Evolutionary conservation across 495 filamentous ascomycete genomes (phyloP).

Genomic region (Viridothelium virens): DNA sequence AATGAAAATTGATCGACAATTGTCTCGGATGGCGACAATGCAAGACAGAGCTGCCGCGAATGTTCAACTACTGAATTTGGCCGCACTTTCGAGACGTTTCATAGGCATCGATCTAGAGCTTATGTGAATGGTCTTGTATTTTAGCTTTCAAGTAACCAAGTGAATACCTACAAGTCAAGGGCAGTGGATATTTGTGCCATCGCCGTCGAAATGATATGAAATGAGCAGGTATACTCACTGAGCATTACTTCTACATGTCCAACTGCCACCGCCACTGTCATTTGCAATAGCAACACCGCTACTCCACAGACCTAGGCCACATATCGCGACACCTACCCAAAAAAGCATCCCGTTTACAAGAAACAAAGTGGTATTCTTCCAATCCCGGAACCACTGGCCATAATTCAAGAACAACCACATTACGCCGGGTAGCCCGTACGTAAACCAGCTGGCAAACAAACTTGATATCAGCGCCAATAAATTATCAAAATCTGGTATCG

Average conservation of each 20-base stretch:
- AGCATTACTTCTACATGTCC: conserved; percentile 4
- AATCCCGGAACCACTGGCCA: conserved; percentile 14
- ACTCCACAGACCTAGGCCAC: conserved; percentile 37
- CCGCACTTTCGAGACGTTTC: too few relatives aligned
- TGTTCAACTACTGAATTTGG: too few relatives aligned
- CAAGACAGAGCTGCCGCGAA: too few relatives aligned
- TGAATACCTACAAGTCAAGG: too few relatives aligned
- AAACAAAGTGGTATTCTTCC: conserved; percentile 10
- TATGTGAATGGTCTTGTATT: too few relatives aligned
- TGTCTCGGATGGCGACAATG: too few relatives aligned
- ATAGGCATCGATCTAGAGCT: too few relatives aligned
- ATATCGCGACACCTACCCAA: conserved; percentile 18
- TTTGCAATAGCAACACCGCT: conserved; percentile 26
- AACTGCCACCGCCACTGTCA: background rate
- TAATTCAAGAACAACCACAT: conserved; percentile 17
- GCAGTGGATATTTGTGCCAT: too few relatives aligned
- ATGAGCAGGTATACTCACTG: background rate
- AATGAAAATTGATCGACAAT: too few relatives aligned
- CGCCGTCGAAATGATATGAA: background rate
- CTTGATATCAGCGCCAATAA: conserved; percentile 31
- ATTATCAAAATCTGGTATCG: conserved; percentile 31
- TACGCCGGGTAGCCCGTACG: conserved; percentile 11
- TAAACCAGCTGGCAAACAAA: conserved; percentile 22
- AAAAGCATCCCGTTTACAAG: conserved; percentile 8
- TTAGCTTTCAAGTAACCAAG: too few relatives aligned